Evolutionary conservation across 345 rosid species (phyloP).

Genomic region (Brassica juncea): DNA sequence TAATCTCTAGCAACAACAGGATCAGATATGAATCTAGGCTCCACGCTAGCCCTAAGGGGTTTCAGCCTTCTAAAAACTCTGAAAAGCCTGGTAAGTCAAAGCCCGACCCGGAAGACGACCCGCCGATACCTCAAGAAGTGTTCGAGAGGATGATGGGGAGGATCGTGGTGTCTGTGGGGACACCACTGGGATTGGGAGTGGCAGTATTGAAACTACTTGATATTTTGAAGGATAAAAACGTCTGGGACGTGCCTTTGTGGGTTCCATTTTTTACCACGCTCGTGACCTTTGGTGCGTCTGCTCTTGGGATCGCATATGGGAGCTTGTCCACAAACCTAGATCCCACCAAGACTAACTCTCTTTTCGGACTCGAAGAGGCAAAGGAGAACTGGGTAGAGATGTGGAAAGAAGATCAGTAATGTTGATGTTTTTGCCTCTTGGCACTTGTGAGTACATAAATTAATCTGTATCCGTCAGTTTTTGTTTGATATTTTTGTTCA

Average conservation of each 20-base stretch:
- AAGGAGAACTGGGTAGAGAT: conserved; percentile 75
- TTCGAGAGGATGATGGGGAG: conserved; percentile 51
- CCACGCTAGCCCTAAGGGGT: conserved; percentile 55
- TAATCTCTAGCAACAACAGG: conserved; percentile 17
- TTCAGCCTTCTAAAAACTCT: conserved; percentile 26
- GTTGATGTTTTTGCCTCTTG: neutral
- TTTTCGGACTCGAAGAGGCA: conserved; percentile 69
- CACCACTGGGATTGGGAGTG: conserved; percentile 50
- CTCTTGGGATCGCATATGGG: conserved; percentile 78
- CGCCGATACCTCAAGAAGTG: conserved; percentile 54
- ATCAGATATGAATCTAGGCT: conserved; percentile 29
- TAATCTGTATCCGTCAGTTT: neutral
- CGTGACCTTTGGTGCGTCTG: conserved; percentile 61
- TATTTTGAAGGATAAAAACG: conserved; percentile 44
- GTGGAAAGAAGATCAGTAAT: conserved; percentile 60
- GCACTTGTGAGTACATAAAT: neutral
- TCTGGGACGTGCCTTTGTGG: conserved; percentile 71
- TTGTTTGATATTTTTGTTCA: neutral
- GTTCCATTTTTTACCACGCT: conserved; percentile 54
- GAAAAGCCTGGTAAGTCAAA: conserved; percentile 13
- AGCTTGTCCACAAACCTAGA: conserved; percentile 76
- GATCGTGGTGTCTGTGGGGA: conserved; percentile 51
- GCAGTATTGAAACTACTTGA: conserved; percentile 46
- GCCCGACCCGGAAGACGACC: conserved; percentile 40
- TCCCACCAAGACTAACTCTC: conserved; percentile 55